Conservation (phyloP, 2,329 filamentous ascomycete species). For the Scedosporium apiospermum region DNA sequence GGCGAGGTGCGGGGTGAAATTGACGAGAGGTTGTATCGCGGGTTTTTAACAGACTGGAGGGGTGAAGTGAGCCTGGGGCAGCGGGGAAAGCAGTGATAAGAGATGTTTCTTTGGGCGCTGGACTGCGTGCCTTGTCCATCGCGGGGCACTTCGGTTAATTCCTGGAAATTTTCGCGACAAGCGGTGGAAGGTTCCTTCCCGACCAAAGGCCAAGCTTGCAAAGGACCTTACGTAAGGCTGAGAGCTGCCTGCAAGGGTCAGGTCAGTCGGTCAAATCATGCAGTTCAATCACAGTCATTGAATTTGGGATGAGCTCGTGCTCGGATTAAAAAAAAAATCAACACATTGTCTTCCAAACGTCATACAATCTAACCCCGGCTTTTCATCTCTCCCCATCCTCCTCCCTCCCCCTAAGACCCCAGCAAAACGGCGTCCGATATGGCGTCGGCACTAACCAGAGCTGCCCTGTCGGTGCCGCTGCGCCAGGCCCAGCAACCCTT, state of each 20-base stretch:
- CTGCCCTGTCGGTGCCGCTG: conserved; percentile 7
- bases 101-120: neutral
- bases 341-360: neutral
- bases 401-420: neutral
- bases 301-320: neutral
- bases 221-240: neutral
- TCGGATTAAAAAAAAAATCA: neutral
- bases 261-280: no score
- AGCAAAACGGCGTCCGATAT: neutral
- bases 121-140: neutral
- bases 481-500: conserved; percentile 5
- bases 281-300: neutral
- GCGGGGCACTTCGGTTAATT: conserved; percentile 1
- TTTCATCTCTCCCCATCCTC: neutral
- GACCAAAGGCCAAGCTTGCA: neutral
- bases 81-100: neutral
- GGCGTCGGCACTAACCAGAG: conserved; percentile 5
- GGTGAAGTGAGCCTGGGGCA: neutral
- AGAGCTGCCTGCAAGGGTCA: neutral
- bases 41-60: neutral
- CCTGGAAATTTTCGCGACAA: neutral
- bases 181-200: neutral
- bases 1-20: neutral
- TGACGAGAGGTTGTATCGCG: neutral
- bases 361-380: neutral